phyloP scores from a whole-genome alignment of 441 rosid species.

The Populus hybrid region DNA sequence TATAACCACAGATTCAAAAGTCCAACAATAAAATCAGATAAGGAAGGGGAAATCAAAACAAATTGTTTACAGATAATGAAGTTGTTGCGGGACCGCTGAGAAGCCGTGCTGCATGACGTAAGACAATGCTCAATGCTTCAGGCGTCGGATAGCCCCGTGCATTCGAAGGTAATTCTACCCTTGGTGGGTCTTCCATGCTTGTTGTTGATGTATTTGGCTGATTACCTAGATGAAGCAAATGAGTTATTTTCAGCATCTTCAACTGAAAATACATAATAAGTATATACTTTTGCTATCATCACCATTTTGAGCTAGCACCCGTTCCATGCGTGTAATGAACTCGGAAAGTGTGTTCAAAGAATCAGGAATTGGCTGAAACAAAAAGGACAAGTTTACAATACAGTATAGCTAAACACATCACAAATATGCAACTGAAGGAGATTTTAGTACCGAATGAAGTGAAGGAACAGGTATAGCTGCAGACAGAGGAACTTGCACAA shows the following conservation, averaged over 20 bases:
- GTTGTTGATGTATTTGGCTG: slow-evolving; percentile 46
- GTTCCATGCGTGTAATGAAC: slow-evolving; percentile 79
- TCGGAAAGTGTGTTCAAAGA: slow-evolving; percentile 69
- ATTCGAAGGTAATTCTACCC: slow-evolving; percentile 51
- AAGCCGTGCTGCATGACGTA: slow-evolving; percentile 68
- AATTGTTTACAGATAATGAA: slow-evolving; percentile 63
- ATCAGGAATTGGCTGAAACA: slow-evolving; percentile 85
- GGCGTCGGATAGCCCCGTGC: slow-evolving; percentile 57
- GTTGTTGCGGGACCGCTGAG: slow-evolving; percentile 48
- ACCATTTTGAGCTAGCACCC: slow-evolving; percentile 70
- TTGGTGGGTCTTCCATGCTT: slow-evolving; percentile 36
- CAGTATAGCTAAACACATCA: background rate
- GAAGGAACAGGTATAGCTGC: slow-evolving; percentile 70
- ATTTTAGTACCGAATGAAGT: slow-evolving; percentile 47
- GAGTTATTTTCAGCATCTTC: slow-evolving; percentile 24
- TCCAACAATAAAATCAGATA: background rate
- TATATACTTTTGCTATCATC: slow-evolving; percentile 19
- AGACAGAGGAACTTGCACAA: slow-evolving; percentile 61
- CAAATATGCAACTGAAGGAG: background rate
- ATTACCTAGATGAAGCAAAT: slow-evolving; percentile 45
- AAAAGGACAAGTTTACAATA: slow-evolving; percentile 11
- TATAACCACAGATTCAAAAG: background rate
- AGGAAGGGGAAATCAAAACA: slow-evolving; percentile 8
- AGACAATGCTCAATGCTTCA: slow-evolving; percentile 62
- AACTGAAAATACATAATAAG: slow-evolving; percentile 9